phyloP scores from a whole-genome alignment of 306 rosid genomes.

The Mimosa bimucronata region DNA sequence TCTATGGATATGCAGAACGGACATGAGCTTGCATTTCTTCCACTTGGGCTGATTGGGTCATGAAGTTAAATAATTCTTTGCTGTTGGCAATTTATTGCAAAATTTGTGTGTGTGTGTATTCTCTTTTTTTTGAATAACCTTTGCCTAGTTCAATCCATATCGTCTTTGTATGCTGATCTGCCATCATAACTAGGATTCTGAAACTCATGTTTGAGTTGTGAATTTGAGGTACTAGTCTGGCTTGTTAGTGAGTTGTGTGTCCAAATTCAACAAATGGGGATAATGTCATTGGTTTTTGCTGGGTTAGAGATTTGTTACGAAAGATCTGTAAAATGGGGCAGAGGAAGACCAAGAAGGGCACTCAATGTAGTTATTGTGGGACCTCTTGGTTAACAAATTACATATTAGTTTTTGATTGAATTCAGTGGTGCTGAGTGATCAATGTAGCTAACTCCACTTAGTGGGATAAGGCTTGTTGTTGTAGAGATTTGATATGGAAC shows the following conservation, averaged over 20 bases:
- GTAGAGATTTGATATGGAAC: neutral
- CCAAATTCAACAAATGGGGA: neutral
- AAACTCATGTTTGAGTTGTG: conserved; percentile 23
- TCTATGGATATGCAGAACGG: conserved; percentile 16
- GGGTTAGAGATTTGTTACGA: no score
- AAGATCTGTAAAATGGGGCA: no score
- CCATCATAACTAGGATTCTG: neutral
- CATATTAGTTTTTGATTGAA: no score
- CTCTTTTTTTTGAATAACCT: neutral
- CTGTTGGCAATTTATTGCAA: neutral
- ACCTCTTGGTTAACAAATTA: no score
- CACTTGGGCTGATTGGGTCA: conserved; percentile 20
- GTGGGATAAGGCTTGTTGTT: no score
- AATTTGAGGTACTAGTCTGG: conserved; percentile 23
- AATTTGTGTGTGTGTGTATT: neutral
- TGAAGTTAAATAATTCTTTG: conserved; percentile 10
- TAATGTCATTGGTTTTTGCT: conserved; percentile 1
- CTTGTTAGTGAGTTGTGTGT: conserved; percentile 12
- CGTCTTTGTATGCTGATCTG: conserved; percentile 20
- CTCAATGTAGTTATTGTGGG: no score
- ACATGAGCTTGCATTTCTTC: conserved; percentile 22
- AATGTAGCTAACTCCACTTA: no score
- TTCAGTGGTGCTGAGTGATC: no score
- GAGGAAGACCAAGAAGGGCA: no score
- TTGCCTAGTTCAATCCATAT: neutral